Evolutionary conservation across 1,284 basidiomycete species (phyloP).

Genomic region (Serendipita sp.): DNA sequence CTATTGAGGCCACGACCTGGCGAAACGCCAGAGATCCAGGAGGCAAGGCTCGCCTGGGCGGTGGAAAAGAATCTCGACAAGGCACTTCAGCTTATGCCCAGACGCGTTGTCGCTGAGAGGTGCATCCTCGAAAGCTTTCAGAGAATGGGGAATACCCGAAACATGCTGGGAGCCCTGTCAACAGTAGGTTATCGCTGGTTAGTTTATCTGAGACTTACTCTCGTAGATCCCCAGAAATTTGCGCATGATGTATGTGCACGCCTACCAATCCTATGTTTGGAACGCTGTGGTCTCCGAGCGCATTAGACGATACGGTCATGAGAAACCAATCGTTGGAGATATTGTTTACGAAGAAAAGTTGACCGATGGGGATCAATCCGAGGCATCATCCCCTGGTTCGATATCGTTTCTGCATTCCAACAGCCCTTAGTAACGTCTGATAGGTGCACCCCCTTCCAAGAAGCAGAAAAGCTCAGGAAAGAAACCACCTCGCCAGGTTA

Average conservation of each 20-base stretch:
- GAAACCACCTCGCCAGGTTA: conserved; percentile 38
- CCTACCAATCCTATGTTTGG: conserved; percentile 98
- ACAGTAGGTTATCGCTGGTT: conserved; percentile 40
- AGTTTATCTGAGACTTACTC: not conserved
- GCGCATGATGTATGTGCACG: conserved; percentile 94
- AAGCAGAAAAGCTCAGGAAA: conserved; percentile 31
- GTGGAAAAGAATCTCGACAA: conserved; percentile 61
- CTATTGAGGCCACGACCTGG: conserved; percentile 72
- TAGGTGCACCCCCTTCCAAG: conserved; percentile 24
- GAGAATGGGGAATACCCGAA: conserved; percentile 61
- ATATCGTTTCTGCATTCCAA: conserved; percentile 6
- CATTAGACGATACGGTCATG: conserved; percentile 62
- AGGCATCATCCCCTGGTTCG: not conserved
- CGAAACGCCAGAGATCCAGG: conserved; percentile 76
- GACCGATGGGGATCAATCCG: conserved; percentile 25
- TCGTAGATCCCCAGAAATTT: conserved; percentile 84
- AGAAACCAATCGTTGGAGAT: conserved; percentile 73
- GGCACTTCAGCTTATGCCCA: conserved; percentile 72
- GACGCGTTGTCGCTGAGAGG: conserved; percentile 82
- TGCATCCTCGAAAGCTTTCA: conserved; percentile 83
- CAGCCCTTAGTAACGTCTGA: conserved; percentile 1
- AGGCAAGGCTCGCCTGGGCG: conserved; percentile 71
- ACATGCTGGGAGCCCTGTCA: conserved; percentile 74
- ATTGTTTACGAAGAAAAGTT: conserved; percentile 46
- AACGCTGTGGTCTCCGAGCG: conserved; percentile 91